Conservation (phyloP, 768 basidiomycete species). For the Cystobasidium ongulense region DNA sequence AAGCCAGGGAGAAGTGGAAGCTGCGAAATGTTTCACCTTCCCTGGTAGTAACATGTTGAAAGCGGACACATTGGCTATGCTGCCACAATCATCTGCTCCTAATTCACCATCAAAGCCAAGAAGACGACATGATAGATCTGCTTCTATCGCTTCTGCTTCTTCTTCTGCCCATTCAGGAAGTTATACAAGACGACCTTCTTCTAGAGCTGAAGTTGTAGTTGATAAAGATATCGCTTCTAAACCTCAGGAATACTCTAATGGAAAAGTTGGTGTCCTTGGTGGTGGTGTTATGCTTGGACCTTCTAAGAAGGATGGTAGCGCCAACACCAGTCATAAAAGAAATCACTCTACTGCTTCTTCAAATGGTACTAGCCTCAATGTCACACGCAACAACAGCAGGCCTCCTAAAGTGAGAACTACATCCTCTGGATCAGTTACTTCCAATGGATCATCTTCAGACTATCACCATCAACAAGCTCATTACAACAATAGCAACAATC, state of each 20-base stretch:
- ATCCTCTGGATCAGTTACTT: not conserved
- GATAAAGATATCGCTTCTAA: constrained; percentile 1
- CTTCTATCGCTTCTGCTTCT: not conserved
- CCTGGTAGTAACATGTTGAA: not conserved
- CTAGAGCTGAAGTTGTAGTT: not conserved
- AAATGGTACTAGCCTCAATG: not conserved
- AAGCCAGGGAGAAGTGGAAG: constrained; percentile 2
- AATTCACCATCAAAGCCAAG: constrained; percentile 2
- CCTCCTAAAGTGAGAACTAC: not conserved
- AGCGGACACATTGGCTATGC: not conserved
- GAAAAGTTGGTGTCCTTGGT: constrained; percentile 42
- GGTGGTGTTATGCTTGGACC: constrained; percentile 41
- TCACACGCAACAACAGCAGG: not conserved
- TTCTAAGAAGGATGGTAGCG: not conserved
- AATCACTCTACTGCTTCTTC: constrained; percentile 9
- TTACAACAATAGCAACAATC: not conserved
- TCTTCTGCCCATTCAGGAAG: not conserved
- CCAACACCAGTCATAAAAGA: not conserved
- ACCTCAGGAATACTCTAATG: constrained; percentile 40
- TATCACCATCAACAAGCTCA: not conserved
- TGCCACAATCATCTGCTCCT: not conserved
- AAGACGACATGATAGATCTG: not conserved
- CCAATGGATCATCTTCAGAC: not conserved
- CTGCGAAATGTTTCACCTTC: constrained; percentile 16
- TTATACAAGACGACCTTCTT: not conserved